Evolutionary conservation across 2,329 filamentous ascomycete species (phyloP), one percentile per base, ranked within the genome.

Genomic region (Aureobasidium sp.): DNA sequence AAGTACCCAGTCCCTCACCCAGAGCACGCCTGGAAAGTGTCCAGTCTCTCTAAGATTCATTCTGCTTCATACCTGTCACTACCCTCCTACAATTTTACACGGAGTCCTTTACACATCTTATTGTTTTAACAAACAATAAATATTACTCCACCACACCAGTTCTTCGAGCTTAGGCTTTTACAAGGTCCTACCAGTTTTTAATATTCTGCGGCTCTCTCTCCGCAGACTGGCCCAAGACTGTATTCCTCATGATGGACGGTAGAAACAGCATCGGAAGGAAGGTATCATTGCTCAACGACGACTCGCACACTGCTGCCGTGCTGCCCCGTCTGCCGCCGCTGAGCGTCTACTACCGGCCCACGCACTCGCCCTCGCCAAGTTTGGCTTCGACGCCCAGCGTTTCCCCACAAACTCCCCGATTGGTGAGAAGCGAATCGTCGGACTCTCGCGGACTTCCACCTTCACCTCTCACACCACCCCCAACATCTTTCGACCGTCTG

Each of bases 231-330:
- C 41, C 20, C 51, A 42, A 29, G 23, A 58, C 68, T 71, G 67
- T 70, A 68, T 67, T 58, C 64, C 69, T 67, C 71, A 73, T 73
- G 63, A 80, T 80, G 78, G 78, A 80, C 77, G 78, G 77, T 73
- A 79, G 75, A 74, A 78, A 80, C 70, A 75, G 76, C 68, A 75
- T 71, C 66, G 78, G 78, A 71, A 76, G 77, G 69, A 77, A 74
- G 69, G 77, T 80, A 70, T 80, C 78, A 70, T 73, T 80, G 68
- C 73, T 80, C 71, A 80, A 79, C 75, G 77, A 79, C 70, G 74
- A 72, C 56, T 62, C 62, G 55, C 63, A 53, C 59, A 56, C 52
- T 48, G 75, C 70, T 66, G 65, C 62, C 56, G 42, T 50, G n/a
- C 26, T 60, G 57, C 62, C 60, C 46, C 61, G 56, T 57, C 48